Conservation (phyloP, 106 monocot genomes). For the Phalaenopsis equestris region DNA sequence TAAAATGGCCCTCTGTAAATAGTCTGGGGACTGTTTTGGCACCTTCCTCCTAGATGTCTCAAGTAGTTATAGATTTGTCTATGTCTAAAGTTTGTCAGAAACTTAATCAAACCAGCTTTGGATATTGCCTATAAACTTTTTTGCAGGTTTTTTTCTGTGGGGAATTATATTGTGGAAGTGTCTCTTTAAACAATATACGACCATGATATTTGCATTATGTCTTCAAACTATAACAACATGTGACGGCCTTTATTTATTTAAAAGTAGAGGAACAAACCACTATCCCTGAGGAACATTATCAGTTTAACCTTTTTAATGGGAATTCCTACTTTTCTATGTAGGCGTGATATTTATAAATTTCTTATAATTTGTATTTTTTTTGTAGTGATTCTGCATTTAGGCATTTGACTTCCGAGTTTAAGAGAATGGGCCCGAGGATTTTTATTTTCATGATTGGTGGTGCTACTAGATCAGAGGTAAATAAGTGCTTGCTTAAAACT, state of each 20-base stretch:
- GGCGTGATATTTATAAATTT: not conserved
- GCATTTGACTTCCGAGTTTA: conserved; percentile 55
- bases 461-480: conserved; percentile 46
- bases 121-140: not conserved
- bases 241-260: not conserved
- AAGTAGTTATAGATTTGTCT: too few relatives aligned
- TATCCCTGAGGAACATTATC: not conserved
- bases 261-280: not conserved
- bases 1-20: too few relatives aligned
- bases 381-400: conserved; percentile 59
- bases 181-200: not conserved
- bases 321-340: not conserved
- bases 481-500: not conserved
- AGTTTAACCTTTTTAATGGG: not conserved
- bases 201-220: not conserved
- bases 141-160: not conserved
- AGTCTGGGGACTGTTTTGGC: too few relatives aligned
- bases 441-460: conserved; percentile 72
- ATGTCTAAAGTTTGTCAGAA: too few relatives aligned
- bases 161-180: not conserved
- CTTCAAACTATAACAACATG: not conserved
- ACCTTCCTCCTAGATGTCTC: too few relatives aligned
- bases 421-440: conserved; percentile 66
- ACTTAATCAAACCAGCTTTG: too few relatives aligned
- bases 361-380: conserved; percentile 8